These are phyloP conservation scores for Fistulifera pelliculosa DNA, from an alignment of 108 stramenopile species.

Conservation along the genomic window DNA sequence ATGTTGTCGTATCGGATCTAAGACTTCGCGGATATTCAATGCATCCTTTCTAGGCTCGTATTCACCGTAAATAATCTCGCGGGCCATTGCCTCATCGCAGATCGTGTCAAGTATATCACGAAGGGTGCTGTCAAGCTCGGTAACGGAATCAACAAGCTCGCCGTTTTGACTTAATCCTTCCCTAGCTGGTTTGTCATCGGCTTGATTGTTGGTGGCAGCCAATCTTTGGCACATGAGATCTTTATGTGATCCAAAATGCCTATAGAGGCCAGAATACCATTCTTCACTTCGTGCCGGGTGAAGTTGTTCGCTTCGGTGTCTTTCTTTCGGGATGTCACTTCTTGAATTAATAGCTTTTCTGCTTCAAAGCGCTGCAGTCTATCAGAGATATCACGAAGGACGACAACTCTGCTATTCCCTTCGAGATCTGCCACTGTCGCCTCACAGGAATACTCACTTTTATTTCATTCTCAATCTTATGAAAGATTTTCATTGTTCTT, in stretches of 20 bases:
- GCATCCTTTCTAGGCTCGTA: conserved; percentile 37
- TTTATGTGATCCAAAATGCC: conserved; percentile 42
- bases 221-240: neutral
- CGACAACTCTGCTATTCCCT: conserved; percentile 29
- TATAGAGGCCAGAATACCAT: conserved; percentile 57
- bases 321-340: too few relatives aligned
- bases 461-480: neutral
- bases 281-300: conserved; percentile 69
- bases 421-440: conserved; percentile 2
- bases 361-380: conserved; percentile 43
- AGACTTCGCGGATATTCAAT: conserved; percentile 21
- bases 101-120: conserved; percentile 54
- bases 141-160: neutral
- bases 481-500: neutral
- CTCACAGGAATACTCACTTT: conserved; percentile 1
- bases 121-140: conserved; percentile 38
- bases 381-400: conserved; percentile 60
- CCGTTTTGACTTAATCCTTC: too few relatives aligned
- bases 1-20: conserved; percentile 6
- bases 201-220: too few relatives aligned
- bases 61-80: conserved; percentile 48
- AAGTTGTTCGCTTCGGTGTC: conserved; percentile 18
- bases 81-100: conserved; percentile 59
- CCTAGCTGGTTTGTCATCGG: too few relatives aligned
- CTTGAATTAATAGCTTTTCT: conserved; percentile 7